Conservation (phyloP, 2,329 filamentous ascomycete species). For the Neofusicoccum ribis region DNA sequence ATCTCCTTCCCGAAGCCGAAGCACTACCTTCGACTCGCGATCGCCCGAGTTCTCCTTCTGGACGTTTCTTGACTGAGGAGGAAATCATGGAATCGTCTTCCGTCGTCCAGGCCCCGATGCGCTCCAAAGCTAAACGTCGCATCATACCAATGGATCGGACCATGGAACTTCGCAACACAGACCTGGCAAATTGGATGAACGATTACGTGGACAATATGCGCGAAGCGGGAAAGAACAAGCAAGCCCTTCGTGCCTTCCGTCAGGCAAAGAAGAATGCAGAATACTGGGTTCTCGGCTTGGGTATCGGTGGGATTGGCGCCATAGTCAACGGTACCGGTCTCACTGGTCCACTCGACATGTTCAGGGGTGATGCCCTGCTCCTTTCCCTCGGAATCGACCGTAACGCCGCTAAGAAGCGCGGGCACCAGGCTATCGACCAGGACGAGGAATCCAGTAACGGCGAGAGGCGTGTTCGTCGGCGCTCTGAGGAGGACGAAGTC, state of each 20-base stretch:
- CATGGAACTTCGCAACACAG: constrained; percentile 57
- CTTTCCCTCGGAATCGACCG: constrained; percentile 45
- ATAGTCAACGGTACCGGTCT: constrained; percentile 44
- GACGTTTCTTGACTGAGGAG: constrained; percentile 7
- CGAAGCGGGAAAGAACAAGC: constrained; percentile 46
- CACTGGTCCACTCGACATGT: constrained; percentile 56
- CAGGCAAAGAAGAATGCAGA: constrained; percentile 64
- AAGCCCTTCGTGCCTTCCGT: constrained; percentile 40
- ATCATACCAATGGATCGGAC: constrained; percentile 49
- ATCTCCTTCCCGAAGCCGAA: constrained; percentile 31
- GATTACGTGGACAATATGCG: constrained; percentile 64
- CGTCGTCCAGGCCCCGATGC: constrained; percentile 39
- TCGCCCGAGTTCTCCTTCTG: neutral
- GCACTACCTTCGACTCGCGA: constrained; percentile 26
- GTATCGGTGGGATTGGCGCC: constrained; percentile 56
- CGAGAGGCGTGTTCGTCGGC: constrained; percentile 35
- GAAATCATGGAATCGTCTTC: constrained; percentile 36
- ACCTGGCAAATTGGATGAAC: constrained; percentile 58
- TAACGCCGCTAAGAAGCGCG: constrained; percentile 32
- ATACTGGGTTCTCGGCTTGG: constrained; percentile 59
- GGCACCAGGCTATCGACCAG: constrained; percentile 37
- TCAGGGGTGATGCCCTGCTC: constrained; percentile 58
- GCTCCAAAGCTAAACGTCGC: constrained; percentile 41
- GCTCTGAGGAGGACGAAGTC: constrained; percentile 33
- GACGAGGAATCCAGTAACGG: constrained; percentile 27